Conservation (phyloP, 1,139 yeast species). For the Yamadazyma dendronema region DNA sequence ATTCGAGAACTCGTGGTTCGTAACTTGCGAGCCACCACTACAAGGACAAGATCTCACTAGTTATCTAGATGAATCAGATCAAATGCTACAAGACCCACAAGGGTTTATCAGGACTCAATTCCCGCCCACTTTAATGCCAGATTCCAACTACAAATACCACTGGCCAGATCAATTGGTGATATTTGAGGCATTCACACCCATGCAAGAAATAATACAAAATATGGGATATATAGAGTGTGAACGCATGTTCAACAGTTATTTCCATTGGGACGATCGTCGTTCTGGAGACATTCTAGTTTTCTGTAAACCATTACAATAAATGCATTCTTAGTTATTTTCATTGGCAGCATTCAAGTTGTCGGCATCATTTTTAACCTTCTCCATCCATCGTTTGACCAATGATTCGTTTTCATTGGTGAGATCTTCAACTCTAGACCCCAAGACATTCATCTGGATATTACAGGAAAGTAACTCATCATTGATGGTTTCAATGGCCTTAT, state of each 20-base stretch:
- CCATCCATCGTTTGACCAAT: conserved; percentile 61
- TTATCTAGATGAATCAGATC: conserved; percentile 86
- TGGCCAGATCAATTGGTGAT: conserved; percentile 77
- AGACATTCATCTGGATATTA: conserved; percentile 68
- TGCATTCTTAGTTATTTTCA: conserved; percentile 16
- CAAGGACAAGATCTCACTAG: conserved; percentile 27
- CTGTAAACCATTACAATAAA: conserved; percentile 8
- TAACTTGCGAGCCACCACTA: conserved; percentile 92
- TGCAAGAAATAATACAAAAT: conserved; percentile 4
- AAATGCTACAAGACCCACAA: conserved; percentile 66
- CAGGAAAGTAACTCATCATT: conserved; percentile 71
- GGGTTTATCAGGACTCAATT: conserved; percentile 39
- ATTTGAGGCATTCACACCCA: conserved; percentile 55
- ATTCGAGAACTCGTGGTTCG: conserved; percentile 57
- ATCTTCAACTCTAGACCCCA: conserved; percentile 40
- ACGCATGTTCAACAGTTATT: conserved; percentile 72
- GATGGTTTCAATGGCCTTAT: conserved; percentile 55
- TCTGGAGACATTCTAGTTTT: conserved; percentile 74
- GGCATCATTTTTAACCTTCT: conserved; percentile 55
- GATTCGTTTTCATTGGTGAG: conserved; percentile 44
- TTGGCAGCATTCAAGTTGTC: conserved; percentile 59
- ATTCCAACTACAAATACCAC: conserved; percentile 26
- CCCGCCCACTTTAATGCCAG: conserved; percentile 10
- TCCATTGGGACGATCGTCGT: conserved; percentile 87
- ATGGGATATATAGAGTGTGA: conserved; percentile 45